Evolutionary conservation across 1,139 yeast genomes (phyloP).

Genomic region (Candida freyschussii): DNA sequence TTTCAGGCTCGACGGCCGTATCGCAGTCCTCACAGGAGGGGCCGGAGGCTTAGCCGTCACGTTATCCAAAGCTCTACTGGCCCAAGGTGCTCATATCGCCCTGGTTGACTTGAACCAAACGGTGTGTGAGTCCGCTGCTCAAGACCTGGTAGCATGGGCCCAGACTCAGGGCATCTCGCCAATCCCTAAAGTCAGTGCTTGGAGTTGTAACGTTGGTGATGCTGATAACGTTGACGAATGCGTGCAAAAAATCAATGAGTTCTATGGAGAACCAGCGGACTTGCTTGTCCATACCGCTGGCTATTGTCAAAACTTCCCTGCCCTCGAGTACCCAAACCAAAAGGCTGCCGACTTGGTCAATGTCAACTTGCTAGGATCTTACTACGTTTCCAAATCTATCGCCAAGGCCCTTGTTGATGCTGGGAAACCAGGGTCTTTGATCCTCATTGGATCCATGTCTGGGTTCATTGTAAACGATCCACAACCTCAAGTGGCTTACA

Average conservation of each 20-base stretch:
- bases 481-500: conserved; percentile 80
- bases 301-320: conserved; percentile 76
- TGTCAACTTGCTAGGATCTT: conserved; percentile 73
- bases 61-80: conserved; percentile 56
- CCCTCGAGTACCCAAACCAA: conserved; percentile 68
- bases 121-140: conserved; percentile 52
- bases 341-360: conserved; percentile 66
- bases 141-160: conserved; percentile 53
- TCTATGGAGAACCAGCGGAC: conserved; percentile 52
- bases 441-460: conserved; percentile 81
- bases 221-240: conserved; percentile 54
- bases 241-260: conserved; percentile 47
- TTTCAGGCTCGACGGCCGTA: conserved; percentile 60
- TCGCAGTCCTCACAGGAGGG: conserved; percentile 77
- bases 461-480: conserved; percentile 81
- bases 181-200: conserved; percentile 53
- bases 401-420: conserved; percentile 63
- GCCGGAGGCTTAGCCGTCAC: conserved; percentile 76
- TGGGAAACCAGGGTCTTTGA: conserved; percentile 55
- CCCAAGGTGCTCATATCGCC: conserved; percentile 73
- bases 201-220: conserved; percentile 76
- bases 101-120: conserved; percentile 66
- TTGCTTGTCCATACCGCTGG: conserved; percentile 76
- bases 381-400: conserved; percentile 59
- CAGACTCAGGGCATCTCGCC: conserved; percentile 43